Percentiles rank a stretch among this genome's conserved stretches.
Conservation (phyloP, 2,329 filamentous ascomycete genomes). For the Aspergillus awamori region DNA sequence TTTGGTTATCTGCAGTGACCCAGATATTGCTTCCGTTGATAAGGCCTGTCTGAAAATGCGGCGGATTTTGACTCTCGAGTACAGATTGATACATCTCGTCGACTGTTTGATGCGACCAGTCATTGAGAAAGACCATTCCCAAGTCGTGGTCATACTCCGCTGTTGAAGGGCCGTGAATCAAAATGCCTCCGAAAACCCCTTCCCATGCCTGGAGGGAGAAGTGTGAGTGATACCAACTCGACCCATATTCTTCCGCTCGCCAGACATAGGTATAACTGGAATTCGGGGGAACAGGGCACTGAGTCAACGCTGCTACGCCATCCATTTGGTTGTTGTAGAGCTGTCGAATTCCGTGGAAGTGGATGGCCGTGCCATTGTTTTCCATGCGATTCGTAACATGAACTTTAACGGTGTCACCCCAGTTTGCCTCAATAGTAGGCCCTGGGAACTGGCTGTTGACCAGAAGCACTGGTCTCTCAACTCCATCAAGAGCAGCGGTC, state of each 20-base stretch:
- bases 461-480: slow-evolving; percentile 50
- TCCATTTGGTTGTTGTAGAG: slow-evolving; percentile 35
- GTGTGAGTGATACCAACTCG: slow-evolving; percentile 40
- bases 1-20: slow-evolving; percentile 28
- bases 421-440: slow-evolving; percentile 66
- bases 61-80: slow-evolving; percentile 24
- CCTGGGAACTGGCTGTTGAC: slow-evolving; percentile 70
- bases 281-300: slow-evolving; percentile 44
- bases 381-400: slow-evolving; percentile 57
- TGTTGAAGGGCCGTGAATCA: slow-evolving; percentile 48
- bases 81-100: slow-evolving; percentile 28
- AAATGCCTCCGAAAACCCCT: slow-evolving; percentile 62
- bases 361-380: slow-evolving; percentile 31
- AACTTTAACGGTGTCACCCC: slow-evolving; percentile 61
- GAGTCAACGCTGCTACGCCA: slow-evolving; percentile 38
- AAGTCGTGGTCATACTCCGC: slow-evolving; percentile 43
- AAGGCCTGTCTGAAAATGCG: slow-evolving; percentile 49
- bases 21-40: slow-evolving; percentile 49
- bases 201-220: slow-evolving; percentile 47
- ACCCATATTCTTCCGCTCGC: slow-evolving; percentile 42
- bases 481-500: slow-evolving; percentile 26
- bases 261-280: slow-evolving; percentile 41
- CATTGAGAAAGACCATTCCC: slow-evolving; percentile 39
- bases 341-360: slow-evolving; percentile 42
- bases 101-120: slow-evolving; percentile 34